phyloP scores from a whole-genome alignment of 2,329 filamentous ascomycete genomes.

The Madurella mycetomatis region DNA sequence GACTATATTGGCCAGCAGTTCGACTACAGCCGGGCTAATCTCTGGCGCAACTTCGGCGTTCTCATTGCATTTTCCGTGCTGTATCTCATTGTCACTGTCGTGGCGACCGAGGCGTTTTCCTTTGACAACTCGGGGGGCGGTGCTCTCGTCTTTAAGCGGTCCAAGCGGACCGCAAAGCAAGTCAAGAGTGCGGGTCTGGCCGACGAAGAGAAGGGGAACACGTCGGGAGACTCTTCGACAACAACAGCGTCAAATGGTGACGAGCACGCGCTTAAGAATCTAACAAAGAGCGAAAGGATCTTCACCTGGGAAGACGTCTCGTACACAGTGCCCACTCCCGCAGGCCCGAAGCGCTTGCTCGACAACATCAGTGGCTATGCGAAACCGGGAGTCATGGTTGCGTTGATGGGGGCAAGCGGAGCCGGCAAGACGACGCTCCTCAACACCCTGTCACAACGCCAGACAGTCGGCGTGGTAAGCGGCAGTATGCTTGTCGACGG shows the following conservation, averaged over 20 bases:
- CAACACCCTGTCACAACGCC: slow-evolving; percentile 69
- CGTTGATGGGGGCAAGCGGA: slow-evolving; percentile 74
- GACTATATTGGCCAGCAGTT: slow-evolving; percentile 51
- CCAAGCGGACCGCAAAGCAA: slow-evolving; percentile 15
- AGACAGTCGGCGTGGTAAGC: slow-evolving; percentile 57
- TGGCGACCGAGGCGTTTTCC: slow-evolving; percentile 62
- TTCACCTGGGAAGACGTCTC: slow-evolving; percentile 69
- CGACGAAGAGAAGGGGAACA: slow-evolving; percentile 54
- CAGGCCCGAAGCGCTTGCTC: slow-evolving; percentile 35
- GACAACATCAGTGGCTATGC: slow-evolving; percentile 69
- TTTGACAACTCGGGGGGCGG: slow-evolving; percentile 48
- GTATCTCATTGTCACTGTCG: slow-evolving; percentile 67
- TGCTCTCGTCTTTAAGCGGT: slow-evolving; percentile 23
- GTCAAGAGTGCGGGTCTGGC: slow-evolving; percentile 18
- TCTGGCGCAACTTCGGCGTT: slow-evolving; percentile 76
- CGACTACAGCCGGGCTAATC: slow-evolving; percentile 51
- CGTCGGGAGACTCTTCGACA: slow-evolving; percentile 27
- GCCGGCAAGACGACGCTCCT: slow-evolving; percentile 82
- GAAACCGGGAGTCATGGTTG: slow-evolving; percentile 75
- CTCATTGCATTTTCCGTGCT: slow-evolving; percentile 70
- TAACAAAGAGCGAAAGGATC: slow-evolving; percentile 31
- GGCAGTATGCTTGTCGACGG: slow-evolving; percentile 70
- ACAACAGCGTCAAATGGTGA: slow-evolving; percentile 17
- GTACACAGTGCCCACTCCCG: slow-evolving; percentile 59
- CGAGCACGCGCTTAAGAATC: slow-evolving; percentile 15